Evolutionary conservation across 768 basidiomycete genomes (phyloP), one percentile per base, ranked within the genome.

Genomic region (Crepidotus variabilis): DNA sequence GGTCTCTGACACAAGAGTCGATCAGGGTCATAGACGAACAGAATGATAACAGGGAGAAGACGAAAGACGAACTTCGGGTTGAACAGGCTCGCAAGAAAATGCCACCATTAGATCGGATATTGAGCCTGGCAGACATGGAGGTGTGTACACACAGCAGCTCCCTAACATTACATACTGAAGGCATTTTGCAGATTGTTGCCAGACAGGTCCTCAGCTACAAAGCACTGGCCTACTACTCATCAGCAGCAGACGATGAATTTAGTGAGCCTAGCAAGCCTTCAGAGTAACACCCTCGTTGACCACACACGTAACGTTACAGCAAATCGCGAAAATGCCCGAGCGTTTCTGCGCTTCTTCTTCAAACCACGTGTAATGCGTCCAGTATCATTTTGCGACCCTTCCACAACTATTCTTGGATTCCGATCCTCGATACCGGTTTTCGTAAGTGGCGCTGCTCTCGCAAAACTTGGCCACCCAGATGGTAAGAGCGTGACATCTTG

Each of bases 301-400:
- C 45, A 67, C 56, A 62, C 32, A 61, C 58, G 52, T 10, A 24
- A 47, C 49, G 34, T 32, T 52, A 43, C 62, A 90, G 88, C 84
- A 10, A 70, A 81, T 63, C 57, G 65, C 9, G 88, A 93, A 68
- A 94, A 94, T 60, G 75, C 79, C n/a, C 78, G 81, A 43, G 90
- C 90, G n/a, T 94, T 91, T 69, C 76, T 80, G 43, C 83, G 92
- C 28, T 87, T 93, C 69, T 96, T 93, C 76, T 95, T 96, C 71
- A 79, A 85, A 53, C 85, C 94, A 14, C 85, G 94, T 21, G 83
- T 98, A 36, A 83, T 92, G 83, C 83, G 79, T 49, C 71, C 81
- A 2, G 80, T 90, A 8, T 81, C 83, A 2, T 67, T 71, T 49
- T 84, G 85, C 58, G 83, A 89, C 68, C 81, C 86, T 18, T 87